These are phyloP conservation scores for Colletotrichum sp. DNA, from an alignment of 2,329 filamentous ascomycete genomes.

Conservation along the genomic window DNA sequence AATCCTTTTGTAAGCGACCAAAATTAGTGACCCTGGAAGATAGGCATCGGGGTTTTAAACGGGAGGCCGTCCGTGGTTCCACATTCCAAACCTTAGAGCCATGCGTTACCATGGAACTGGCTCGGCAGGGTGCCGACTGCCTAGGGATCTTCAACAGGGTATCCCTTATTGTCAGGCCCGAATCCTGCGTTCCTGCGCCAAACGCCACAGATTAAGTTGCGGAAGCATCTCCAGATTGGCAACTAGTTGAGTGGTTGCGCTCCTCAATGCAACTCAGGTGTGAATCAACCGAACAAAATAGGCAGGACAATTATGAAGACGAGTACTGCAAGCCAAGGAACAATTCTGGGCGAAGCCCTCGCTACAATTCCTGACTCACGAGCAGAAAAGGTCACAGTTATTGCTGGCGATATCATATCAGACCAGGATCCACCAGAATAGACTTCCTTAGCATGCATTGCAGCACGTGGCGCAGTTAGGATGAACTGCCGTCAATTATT, in stretches of 20 bases:
- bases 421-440: neutral
- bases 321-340: neutral
- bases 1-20: neutral
- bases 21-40: neutral
- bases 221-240: neutral
- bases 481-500: neutral
- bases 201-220: neutral
- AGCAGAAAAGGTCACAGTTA: neutral
- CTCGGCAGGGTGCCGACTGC: conserved; percentile 9
- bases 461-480: neutral
- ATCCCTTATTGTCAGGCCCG: neutral
- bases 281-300: neutral
- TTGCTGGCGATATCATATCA: neutral
- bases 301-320: neutral
- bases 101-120: neutral
- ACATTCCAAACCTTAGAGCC: neutral
- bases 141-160: neutral
- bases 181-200: neutral
- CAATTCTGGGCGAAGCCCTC: neutral
- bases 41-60: neutral
- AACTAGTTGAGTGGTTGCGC: neutral
- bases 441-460: conserved; percentile 15
- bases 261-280: neutral
- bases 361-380: neutral
- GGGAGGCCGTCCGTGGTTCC: neutral